Conservation (phyloP, 805 yeast species). For the Candida hispaniensis region DNA sequence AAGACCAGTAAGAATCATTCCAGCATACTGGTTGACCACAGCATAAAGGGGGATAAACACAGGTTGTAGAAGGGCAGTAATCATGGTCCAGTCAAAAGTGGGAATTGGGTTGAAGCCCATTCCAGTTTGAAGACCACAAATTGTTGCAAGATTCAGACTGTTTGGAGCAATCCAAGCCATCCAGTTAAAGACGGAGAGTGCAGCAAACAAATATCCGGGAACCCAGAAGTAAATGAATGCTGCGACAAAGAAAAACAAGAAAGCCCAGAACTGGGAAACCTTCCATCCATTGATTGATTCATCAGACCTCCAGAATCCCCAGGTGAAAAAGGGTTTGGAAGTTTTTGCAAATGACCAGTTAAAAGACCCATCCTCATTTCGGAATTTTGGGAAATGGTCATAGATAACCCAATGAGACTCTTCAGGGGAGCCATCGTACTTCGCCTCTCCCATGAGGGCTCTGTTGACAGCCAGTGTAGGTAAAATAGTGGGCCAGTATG, state of each 20-base stretch:
- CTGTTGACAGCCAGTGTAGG: slow-evolving; percentile 49
- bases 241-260: slow-evolving; percentile 30
- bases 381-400: neutral
- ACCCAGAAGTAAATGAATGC: slow-evolving; percentile 45
- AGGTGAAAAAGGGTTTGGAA: no score
- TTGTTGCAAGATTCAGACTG: slow-evolving; percentile 39
- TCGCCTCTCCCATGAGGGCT: slow-evolving; percentile 33
- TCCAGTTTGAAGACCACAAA: slow-evolving; percentile 36
- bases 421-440: no score
- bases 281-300: slow-evolving; percentile 42
- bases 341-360: neutral
- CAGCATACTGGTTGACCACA: slow-evolving; percentile 14
- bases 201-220: slow-evolving; percentile 50
- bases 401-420: neutral
- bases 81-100: slow-evolving; percentile 35
- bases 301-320: no score
- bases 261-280: slow-evolving; percentile 37
- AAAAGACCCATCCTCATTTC: neutral
- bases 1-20: slow-evolving; percentile 17
- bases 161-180: slow-evolving; percentile 49
- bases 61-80: slow-evolving; percentile 17
- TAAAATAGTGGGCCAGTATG: slow-evolving; percentile 55
- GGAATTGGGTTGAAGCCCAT: slow-evolving; percentile 36
- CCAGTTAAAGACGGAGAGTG: slow-evolving; percentile 47
- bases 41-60: slow-evolving; percentile 19